phyloP scores from a whole-genome alignment of 148 eudicot species.

The Vaccinium myrtillus region DNA sequence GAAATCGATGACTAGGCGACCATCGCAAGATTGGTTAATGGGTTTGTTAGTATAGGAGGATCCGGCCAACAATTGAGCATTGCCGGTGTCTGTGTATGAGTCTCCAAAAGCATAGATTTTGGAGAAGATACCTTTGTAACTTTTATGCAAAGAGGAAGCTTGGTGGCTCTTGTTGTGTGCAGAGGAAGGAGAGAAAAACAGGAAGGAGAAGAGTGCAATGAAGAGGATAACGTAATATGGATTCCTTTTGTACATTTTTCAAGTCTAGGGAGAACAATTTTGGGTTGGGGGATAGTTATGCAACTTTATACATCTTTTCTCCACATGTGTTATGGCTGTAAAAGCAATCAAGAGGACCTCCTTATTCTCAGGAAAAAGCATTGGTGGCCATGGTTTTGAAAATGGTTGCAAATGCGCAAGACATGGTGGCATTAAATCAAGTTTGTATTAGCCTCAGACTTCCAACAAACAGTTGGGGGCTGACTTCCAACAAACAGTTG shows the following conservation, averaged over 20 bases:
- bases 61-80: conserved; percentile 15
- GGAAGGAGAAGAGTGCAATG: conserved; percentile 14
- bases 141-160: not conserved
- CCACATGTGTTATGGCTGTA: not conserved
- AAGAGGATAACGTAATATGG: not conserved
- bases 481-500: too few species aligned
- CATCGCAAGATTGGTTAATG: conserved; percentile 11
- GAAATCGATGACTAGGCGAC: conserved; percentile 24
- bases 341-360: not conserved
- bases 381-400: not conserved
- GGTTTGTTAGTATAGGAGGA: not conserved
- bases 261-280: not conserved
- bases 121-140: conserved; percentile 24
- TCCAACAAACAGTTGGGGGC: not conserved
- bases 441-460: conserved; percentile 8
- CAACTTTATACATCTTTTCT: not conserved
- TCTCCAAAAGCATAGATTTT: conserved; percentile 32
- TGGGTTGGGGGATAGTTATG: not conserved
- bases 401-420: not conserved
- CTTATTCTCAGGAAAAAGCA: conserved; percentile 16
- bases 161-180: conserved; percentile 1
- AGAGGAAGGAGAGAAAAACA: conserved; percentile 16
- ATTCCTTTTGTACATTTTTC: not conserved
- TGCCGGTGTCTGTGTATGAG: conserved; percentile 28
- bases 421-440: not conserved